Evolutionary conservation across 768 basidiomycete species (phyloP), one percentile per base, ranked within the genome.

Genomic region (Mycena alexandri): DNA sequence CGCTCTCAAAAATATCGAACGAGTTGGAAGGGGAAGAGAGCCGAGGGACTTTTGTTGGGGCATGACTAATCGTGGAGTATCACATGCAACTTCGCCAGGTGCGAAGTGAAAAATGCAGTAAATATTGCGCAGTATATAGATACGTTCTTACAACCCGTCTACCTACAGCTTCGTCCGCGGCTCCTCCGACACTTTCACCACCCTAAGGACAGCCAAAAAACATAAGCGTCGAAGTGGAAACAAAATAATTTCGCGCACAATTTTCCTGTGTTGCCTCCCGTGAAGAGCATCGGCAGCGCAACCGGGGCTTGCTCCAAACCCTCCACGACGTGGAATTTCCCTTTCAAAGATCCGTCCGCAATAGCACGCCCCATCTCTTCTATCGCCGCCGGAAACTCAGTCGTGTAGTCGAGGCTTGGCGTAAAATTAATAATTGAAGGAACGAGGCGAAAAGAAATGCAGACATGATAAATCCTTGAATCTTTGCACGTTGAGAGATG

Each of bases 391-490:
- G 85, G 81, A 74, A 83, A 95, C 61, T 88, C 83, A 0, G 82
- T 67, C 0, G 75, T 82, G 75, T 95, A 96, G 79, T 98, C 95
- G 66, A 94, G 84, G 11, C 93, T 93, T 48, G 43, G 41, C 22
- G 16, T 36, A 25, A 57, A 52, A 19, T 33, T 24, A 13, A 43
- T 17, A 36, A 63, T 46, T 41, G 17, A 52, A 34, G 3, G 48
- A 46, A 38, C 33, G 14, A 24, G 56, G 38, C 43, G 42, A n/a
- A 50, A 34, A 33, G 44, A n/a, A 44, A 52, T 17, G 75, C 88
- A 53, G 74, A 92, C 90, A 94, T 86, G 72, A 96, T 82, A 79
- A 95, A 98, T 10, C 96, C 96, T 74, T 93, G 83, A 1, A 98
- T 88, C 44, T 83, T 91, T 17, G 93, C 94, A 47, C 95, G 87